These are phyloP conservation scores for Verticillium nubilum DNA, from an alignment of 2,329 filamentous ascomycete species.

Conservation along the genomic window DNA sequence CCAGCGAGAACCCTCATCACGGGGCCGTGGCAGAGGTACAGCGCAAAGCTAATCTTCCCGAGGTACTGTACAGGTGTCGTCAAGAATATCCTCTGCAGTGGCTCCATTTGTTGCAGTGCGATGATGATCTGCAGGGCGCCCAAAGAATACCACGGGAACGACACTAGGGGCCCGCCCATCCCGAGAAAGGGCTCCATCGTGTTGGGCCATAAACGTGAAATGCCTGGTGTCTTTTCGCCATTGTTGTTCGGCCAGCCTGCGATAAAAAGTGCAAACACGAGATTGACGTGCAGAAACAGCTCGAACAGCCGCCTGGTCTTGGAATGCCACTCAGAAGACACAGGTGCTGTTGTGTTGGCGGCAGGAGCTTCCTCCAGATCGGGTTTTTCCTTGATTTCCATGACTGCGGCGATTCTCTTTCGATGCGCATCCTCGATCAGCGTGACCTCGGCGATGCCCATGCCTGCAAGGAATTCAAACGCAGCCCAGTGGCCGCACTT, in stretches of 20 bases:
- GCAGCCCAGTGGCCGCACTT: constrained; percentile 34
- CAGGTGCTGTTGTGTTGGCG: background rate
- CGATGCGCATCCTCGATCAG: constrained; percentile 21
- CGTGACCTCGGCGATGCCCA: constrained; percentile 38
- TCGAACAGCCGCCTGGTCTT: constrained; percentile 13
- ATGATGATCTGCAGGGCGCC: constrained; percentile 26
- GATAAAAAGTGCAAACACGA: constrained; percentile 26
- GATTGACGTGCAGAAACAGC: constrained; percentile 14
- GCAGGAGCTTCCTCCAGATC: constrained; percentile 4
- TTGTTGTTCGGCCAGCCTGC: constrained; percentile 33
- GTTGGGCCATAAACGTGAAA: constrained; percentile 22
- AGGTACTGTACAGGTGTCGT: constrained; percentile 46
- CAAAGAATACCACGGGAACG: constrained; percentile 28
- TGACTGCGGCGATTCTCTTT: background rate
- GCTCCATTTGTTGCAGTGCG: constrained; percentile 22
- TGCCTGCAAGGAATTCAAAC: constrained; percentile 39
- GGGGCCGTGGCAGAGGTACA: constrained; percentile 53
- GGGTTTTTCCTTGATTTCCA: constrained; percentile 11
- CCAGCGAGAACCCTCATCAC: constrained; percentile 32
- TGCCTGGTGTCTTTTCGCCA: constrained; percentile 25
- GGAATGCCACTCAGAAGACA: background rate
- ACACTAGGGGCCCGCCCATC: constrained; percentile 23
- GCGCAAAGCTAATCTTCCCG: constrained; percentile 49
- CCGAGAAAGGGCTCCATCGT: constrained; percentile 26
- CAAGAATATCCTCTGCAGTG: constrained; percentile 33